A percentile compares a stretch with the other conserved stretches of the same genome.
These are phyloP conservation scores for Fusarium hostae DNA, from an alignment of 2,329 filamentous ascomycete species.

Conservation along the genomic window DNA sequence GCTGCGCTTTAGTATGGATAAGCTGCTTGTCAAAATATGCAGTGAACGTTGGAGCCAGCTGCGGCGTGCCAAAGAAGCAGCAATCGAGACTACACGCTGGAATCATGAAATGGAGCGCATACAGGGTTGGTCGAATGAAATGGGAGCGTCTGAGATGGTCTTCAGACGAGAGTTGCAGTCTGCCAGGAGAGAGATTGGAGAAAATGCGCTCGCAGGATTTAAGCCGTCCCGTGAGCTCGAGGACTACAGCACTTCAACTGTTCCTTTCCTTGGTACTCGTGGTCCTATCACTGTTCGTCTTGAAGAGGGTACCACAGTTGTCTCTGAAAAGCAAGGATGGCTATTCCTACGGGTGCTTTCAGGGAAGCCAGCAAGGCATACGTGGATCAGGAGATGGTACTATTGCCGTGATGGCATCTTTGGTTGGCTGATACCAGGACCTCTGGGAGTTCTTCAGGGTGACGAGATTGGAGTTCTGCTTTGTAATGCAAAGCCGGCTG, in stretches of 20 bases:
- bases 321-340: conserved; percentile 93
- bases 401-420: conserved; percentile 97
- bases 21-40: conserved; percentile 84
- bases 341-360: conserved; percentile 83
- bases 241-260: conserved; percentile 89
- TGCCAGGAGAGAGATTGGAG: conserved; percentile 84
- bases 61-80: conserved; percentile 74
- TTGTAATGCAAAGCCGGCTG: conserved; percentile 90
- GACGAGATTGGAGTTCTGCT: conserved; percentile 96
- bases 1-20: conserved; percentile 84
- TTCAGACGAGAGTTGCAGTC: conserved; percentile 85
- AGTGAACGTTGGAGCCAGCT: conserved; percentile 91
- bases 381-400: conserved; percentile 93
- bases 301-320: conserved; percentile 59
- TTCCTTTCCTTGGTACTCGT: conserved; percentile 82
- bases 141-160: conserved; percentile 86
- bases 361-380: conserved; percentile 89
- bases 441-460: conserved; percentile 90
- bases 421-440: conserved; percentile 88
- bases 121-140: conserved; percentile 90
- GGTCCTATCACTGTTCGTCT: conserved; percentile 73
- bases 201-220: conserved; percentile 73
- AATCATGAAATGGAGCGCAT: conserved; percentile 88
- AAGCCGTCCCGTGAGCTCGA: conserved; percentile 93
- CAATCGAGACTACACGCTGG: conserved; percentile 73